Percentiles rank a stretch among this genome's conserved stretches.
These are phyloP conservation scores for Rhizopus arrhizus DNA, from an alignment of 371 early-diverging fungal genomes.

Conservation along the genomic window DNA sequence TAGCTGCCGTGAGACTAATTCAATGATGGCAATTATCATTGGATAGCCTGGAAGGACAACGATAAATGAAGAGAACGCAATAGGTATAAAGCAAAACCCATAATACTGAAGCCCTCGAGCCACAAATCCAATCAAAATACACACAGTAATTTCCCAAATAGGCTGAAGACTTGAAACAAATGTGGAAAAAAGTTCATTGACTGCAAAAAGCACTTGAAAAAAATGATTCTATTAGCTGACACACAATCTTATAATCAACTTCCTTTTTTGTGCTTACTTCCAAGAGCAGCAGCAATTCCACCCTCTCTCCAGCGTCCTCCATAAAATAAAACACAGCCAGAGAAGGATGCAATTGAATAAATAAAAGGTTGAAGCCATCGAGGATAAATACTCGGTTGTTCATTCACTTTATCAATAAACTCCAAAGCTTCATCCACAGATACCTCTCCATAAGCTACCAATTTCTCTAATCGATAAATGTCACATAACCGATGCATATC, in stretches of 20 bases:
- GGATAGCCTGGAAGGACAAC: slow-evolving; percentile 75
- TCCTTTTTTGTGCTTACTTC: slow-evolving; percentile 35
- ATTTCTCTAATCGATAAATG: slow-evolving; percentile 59
- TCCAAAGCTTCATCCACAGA: slow-evolving; percentile 58
- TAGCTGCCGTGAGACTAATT: slow-evolving; percentile 81
- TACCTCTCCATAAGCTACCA: slow-evolving; percentile 51
- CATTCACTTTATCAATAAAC: slow-evolving; percentile 44
- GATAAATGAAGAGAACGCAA: slow-evolving; percentile 55
- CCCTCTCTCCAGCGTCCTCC: slow-evolving; percentile 51
- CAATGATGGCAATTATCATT: slow-evolving; percentile 77
- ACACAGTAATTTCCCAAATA: slow-evolving; percentile 72
- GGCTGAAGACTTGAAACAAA: slow-evolving; percentile 43
- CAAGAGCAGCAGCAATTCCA: slow-evolving; percentile 42
- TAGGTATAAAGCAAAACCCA: slow-evolving; percentile 49
- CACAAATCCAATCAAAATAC: slow-evolving; percentile 68
- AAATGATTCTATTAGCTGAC: no score
- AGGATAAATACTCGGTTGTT: slow-evolving; percentile 49
- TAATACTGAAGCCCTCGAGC: slow-evolving; percentile 44
- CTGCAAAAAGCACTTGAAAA: slow-evolving; percentile 43
- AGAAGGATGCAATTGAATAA: slow-evolving; percentile 53
- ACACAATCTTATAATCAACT: no score
- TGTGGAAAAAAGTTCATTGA: slow-evolving; percentile 44
- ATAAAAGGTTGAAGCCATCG: slow-evolving; percentile 52
- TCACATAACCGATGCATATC: slow-evolving; percentile 70
- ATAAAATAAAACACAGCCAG: slow-evolving; percentile 47